A percentile compares a stretch with the other conserved stretches of the same genome.
phyloP scores from a whole-genome alignment of 345 rosid species.

The Theobroma cacao region DNA sequence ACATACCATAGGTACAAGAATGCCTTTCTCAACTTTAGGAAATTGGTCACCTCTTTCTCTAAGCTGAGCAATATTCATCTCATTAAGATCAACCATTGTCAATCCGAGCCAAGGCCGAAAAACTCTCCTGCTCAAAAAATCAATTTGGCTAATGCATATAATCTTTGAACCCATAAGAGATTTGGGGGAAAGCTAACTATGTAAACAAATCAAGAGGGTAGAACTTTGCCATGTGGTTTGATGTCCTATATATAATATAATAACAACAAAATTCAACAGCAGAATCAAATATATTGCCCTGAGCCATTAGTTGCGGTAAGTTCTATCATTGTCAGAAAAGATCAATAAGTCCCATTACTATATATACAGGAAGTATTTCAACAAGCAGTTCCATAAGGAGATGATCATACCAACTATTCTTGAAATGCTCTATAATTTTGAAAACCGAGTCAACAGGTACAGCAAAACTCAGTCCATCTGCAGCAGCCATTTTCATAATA shows the following conservation, averaged over 20 bases:
- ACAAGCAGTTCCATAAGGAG: background rate
- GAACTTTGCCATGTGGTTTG: background rate
- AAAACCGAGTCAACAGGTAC: constrained; percentile 78
- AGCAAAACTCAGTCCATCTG: constrained; percentile 78
- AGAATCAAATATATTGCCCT: background rate
- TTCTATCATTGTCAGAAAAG: background rate
- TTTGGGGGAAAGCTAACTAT: background rate
- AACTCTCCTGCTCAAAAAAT: constrained; percentile 63
- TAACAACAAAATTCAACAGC: background rate
- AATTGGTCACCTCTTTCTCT: constrained; percentile 71
- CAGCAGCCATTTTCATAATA: constrained; percentile 74
- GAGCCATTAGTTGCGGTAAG: background rate
- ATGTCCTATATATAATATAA: background rate
- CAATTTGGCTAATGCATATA: background rate
- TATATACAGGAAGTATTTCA: background rate
- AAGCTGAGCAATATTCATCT: constrained; percentile 75
- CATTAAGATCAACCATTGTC: constrained; percentile 89
- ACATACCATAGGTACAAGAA: constrained; percentile 74
- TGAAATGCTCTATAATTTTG: constrained; percentile 79
- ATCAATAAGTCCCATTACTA: background rate
- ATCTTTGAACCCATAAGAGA: background rate
- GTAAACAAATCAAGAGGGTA: background rate
- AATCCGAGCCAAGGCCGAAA: constrained; percentile 93
- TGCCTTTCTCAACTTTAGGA: constrained; percentile 64
- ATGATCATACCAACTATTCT: constrained; percentile 65